Evolutionary conservation across 768 basidiomycete genomes (phyloP), one percentile per base, ranked within the genome.

Genomic region (Multifurca ochricompacta): DNA sequence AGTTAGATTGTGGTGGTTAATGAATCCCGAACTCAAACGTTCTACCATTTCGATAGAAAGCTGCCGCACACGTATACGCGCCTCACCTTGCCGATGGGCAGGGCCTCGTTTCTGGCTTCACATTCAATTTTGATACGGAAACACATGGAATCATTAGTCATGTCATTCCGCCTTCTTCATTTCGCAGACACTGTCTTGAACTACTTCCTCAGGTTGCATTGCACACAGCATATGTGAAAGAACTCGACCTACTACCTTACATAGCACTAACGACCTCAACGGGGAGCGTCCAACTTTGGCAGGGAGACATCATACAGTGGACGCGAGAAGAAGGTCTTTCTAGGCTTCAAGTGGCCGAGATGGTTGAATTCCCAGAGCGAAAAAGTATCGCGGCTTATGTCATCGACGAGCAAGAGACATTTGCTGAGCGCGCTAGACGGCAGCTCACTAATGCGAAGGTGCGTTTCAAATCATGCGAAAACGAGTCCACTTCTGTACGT

Each of bases 261-360:
- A 53, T 83, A 6, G 65, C 82, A 18, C 51, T 91, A 18, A 82
- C 83, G 1, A 87, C 87, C 0, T 78, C 79, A n/a, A 84, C 85
- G 2, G 91, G 90, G 9, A 74, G 87, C 4, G 62, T 93, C 25
- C 86, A 92, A 60, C 69, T 85, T 8, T 90, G 90, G 87, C 71
- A 80, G 43, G 75, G 78, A 21, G 72, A 79, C 27, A 64, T 72
- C 32, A 69, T 80, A 27, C 73, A 77, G 27, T 95, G 91, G 91
- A 78, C 77, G 0, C 76, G 92, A 44, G 92, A 95, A 64, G 93
- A 97, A 65, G 76, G 80, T 1, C 73, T 95, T 9, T 72, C 88
- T 0, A 73, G 79, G 2, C 75, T 89, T 45, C 69, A 74, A 21
- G 75, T 77, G 0, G 82, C 83, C 1, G 78, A 82, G 48, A 81